Conservation (phyloP, 2,329 filamentous ascomycete species). For the Fusarium penzigii region DNA sequence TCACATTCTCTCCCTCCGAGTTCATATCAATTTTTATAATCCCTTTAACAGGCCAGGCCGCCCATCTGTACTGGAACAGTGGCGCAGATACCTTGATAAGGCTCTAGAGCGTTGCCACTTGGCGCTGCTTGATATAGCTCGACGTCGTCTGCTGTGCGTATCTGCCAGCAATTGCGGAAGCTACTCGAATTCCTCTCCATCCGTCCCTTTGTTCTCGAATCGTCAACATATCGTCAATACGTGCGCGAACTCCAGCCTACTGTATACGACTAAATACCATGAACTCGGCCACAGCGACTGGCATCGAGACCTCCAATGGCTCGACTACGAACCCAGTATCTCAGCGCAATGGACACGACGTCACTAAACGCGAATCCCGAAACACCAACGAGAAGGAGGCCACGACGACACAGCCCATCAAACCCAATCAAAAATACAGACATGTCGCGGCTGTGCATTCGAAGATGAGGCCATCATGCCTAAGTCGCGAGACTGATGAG, state of each 20-base stretch:
- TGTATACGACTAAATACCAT: slow-evolving; percentile 30
- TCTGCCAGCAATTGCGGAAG: slow-evolving; percentile 4
- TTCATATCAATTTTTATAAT: slow-evolving; percentile 14
- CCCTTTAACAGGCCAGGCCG: slow-evolving; percentile 11
- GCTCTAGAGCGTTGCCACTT: slow-evolving; percentile 1
- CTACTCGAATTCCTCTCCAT: not conserved
- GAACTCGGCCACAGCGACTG: slow-evolving; percentile 44
- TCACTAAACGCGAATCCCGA: slow-evolving; percentile 28
- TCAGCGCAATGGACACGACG: slow-evolving; percentile 28
- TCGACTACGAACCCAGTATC: slow-evolving; percentile 22
- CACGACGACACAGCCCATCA: slow-evolving; percentile 21
- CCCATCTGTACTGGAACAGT: not conserved
- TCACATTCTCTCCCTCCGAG: slow-evolving; percentile 15
- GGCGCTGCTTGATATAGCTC: slow-evolving; percentile 8
- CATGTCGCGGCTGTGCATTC: slow-evolving; percentile 90
- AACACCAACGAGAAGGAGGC: slow-evolving; percentile 25
- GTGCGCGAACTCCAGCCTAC: slow-evolving; percentile 3
- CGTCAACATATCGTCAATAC: too few species aligned
- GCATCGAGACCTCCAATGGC: slow-evolving; percentile 33
- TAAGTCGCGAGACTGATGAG: slow-evolving; percentile 77
- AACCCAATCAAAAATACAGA: slow-evolving; percentile 66
- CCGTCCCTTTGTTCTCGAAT: slow-evolving; percentile 1
- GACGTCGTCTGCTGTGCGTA: slow-evolving; percentile 13
- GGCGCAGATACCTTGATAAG: not conserved
- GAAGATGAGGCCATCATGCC: slow-evolving; percentile 68